These are phyloP conservation scores for Irpex lacteus DNA, from an alignment of 1,284 basidiomycete genomes.

Conservation along the genomic window DNA sequence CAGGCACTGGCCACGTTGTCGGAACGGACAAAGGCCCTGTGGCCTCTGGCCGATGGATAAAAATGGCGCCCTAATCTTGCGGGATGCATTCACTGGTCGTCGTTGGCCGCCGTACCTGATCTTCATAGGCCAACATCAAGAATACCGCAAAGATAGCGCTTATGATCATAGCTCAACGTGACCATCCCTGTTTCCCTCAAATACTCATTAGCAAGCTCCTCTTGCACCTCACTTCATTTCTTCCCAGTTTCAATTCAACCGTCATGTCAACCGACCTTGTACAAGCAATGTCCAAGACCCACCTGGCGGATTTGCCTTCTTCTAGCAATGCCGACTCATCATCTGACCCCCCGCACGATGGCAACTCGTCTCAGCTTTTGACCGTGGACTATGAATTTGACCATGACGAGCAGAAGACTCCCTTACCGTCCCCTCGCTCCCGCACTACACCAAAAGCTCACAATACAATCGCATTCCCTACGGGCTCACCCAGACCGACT, in stretches of 20 bases:
- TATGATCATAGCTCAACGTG: neutral
- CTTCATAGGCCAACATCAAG: neutral
- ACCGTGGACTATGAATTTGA: neutral
- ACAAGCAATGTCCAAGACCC: neutral
- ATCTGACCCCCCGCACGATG: too few relatives aligned
- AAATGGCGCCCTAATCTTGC: neutral
- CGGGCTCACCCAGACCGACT: too few relatives aligned
- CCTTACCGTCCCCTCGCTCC: neutral
- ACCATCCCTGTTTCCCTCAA: neutral
- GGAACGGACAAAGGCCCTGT: neutral
- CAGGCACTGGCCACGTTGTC: too few relatives aligned
- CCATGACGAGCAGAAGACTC: neutral
- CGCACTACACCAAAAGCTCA: neutral
- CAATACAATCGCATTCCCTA: neutral
- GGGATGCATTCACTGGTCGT: neutral
- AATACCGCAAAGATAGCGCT: neutral
- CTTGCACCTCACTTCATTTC: neutral
- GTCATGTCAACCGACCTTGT: neutral
- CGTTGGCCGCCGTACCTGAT: neutral
- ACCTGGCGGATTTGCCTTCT: neutral
- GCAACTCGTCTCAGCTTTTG: neutral
- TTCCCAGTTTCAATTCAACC: neutral
- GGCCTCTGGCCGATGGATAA: neutral
- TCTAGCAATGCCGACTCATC: neutral
- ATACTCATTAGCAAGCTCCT: neutral